Base-by-base conservation (phyloP, 2,329 filamentous ascomycete species). In the Trichoderma semiorbis region DNA sequence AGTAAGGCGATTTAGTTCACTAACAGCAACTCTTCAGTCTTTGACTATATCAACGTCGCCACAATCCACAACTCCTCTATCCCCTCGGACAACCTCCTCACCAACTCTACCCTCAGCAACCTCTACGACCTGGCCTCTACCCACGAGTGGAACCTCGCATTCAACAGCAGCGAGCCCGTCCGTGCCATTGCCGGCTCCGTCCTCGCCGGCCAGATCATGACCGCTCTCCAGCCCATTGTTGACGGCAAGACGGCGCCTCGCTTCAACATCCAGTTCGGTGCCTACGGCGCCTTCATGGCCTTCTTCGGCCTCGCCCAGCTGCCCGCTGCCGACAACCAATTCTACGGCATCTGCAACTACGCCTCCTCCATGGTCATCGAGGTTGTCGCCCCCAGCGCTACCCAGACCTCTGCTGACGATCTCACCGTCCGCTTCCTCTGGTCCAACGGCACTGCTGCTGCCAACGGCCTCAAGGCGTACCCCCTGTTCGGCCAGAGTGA, bases 101-200 rank as follows among this genome's bases (percentile, higher is more conserved):
- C 89, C 61, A 76, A 83, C 47, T 83, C 85, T 2, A 86, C 87
- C 30, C 84, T 93, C 70, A 79, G 83, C 76, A 88, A 92, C 78
- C 87, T 96, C 71, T 86, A 88, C 76, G 87, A 87, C n/a, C 89
- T 96, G 36, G 94, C 95, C 75, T 90, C 95, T 79, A 83, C 85
- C 72, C 93, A 96, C 80, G 92, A 98, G 81, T 97, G 88, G 85
- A 91, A 91, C 77, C 89, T 96, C 16, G 93, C 93, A 68, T 97
- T 92, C 88, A 95, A 97, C 83, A 82, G 84, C 74, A 92, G 90
- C 82, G 93, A 95, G 77, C 83, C 87, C 58, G 84, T 87, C 75
- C 87, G 88, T 68, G 86, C 89, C 75, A 85, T 91, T 74, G 84
- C 86, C 3, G 89, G 88, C 73, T 81, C 85, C 71, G 87, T 89